Percentiles rank a stretch among this genome's conserved stretches.
phyloP scores from a whole-genome alignment of 306 rosid genomes.

The Gleditsia sinensis region DNA sequence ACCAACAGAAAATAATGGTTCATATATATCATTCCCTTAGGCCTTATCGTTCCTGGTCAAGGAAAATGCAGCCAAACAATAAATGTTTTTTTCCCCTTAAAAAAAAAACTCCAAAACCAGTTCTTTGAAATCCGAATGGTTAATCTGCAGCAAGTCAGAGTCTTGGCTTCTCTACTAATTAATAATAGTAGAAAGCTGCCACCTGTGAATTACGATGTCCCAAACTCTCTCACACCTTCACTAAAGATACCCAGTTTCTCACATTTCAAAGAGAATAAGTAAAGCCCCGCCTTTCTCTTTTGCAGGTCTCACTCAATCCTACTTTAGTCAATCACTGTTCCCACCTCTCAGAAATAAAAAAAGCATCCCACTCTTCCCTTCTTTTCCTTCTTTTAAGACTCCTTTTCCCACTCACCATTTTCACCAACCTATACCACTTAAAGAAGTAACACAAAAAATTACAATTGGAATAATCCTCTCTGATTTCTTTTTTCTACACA shows the following conservation, averaged over 20 bases:
- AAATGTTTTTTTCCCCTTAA: background rate
- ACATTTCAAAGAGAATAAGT: no score
- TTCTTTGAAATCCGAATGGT: background rate
- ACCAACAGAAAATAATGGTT: no score
- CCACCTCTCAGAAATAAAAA: no score
- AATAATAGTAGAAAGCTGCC: slow-evolving; percentile 47
- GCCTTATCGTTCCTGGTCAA: background rate
- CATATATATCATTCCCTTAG: no score
- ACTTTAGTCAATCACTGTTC: slow-evolving; percentile 28
- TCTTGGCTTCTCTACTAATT: slow-evolving; percentile 15
- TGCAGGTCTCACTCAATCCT: background rate
- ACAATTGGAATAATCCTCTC: no score
- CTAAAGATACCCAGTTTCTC: no score
- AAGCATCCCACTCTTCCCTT: no score
- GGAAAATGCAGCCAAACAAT: background rate
- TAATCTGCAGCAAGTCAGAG: no score
- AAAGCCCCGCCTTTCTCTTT: no score
- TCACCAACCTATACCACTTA: slow-evolving; percentile 21
- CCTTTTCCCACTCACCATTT: slow-evolving; percentile 19
- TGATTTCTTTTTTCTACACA: no score
- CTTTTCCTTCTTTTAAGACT: background rate
- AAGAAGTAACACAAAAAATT: no score
- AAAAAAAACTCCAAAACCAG: background rate
- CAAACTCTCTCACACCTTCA: slow-evolving; percentile 38
- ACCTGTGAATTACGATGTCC: slow-evolving; percentile 30